Base-by-base conservation (phyloP, 2,329 filamentous ascomycete species). In the Akanthomyces lecanii region DNA sequence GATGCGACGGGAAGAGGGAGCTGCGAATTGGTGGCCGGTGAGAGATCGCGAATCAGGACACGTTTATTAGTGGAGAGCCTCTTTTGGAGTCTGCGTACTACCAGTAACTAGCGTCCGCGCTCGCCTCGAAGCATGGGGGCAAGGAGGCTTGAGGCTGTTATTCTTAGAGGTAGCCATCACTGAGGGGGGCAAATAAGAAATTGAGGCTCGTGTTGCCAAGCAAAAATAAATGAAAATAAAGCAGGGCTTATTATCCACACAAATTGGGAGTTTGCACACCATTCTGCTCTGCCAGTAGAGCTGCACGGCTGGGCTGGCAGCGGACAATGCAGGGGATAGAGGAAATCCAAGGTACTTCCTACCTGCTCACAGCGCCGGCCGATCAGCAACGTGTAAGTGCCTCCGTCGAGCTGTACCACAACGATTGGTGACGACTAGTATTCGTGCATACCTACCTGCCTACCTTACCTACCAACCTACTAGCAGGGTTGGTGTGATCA, bases 1-100 rank as follows among this genome's bases (percentile, higher is more conserved):
- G 33, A 61, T 57, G 59, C 58, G 33, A 60, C 40, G 38, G 40
- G 18, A 63, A 65, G 36, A 55, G 54, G 52, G 52, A 64, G 53
- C 33, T 40, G 23, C 16, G 42, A 52, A 30, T 50, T 45, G 30
- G 52, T 14, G 44, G 23, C 11, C 12, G 2, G 25, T n/a, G 51
- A 6, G 33, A 36, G 4, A 36, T 36, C 10, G 21, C n/a, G 47
- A 63, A 59, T 63, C 55, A 63, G 61, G 61, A 63, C 61, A 63
- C 61, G 61, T 63, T 63, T 55, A 18, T 42, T 44, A 33, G 61
- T 61, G 61, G 61, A 53, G 25, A 45, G n/a, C 38, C 18, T 28
- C 44, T 28, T 60, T 21, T 42, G 33, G 45, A 58, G 40, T 28
- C 12, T 14, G 25, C 21, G 11, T 54, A 16, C 21, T 21, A 21